Base-by-base conservation (phyloP, 1,139 yeast genomes). In the Blastobotrys petasosporus region DNA sequence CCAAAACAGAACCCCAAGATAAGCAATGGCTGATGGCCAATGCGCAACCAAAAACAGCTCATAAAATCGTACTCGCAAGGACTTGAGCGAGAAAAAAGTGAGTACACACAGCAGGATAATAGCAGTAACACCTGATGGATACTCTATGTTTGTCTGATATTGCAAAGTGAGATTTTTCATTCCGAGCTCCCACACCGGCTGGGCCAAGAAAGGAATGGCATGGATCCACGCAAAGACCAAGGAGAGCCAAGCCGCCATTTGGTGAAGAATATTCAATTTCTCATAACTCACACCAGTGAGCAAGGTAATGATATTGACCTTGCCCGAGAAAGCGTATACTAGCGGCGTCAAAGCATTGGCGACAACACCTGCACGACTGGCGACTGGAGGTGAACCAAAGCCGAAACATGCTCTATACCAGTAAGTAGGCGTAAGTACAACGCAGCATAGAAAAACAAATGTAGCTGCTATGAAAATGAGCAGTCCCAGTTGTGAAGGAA, bases 331-430 rank as follows among this genome's bases (percentile, higher is more conserved):
- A 16, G 77, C 62, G 40, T 79, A 69, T 30, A 80, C 60, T n/a
- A 80, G 57, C 0, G 85, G 85, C 54, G 76, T 63, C 53, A 77
- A 62, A 28, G 73, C 71, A 39, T 80, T 72, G 2, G 79, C 72
- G 35, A 82, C 59, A 30, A 80, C 70, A 29, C 86, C 84, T 0
- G 82, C 64, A 51, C 90, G 69, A 39, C 73, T 80, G 0, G 77
- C 79, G 49, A 71, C 60, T n/a, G 85, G 85, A n/a, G 85, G 82
- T 1, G 81, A 69, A 1, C 85, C 85, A 61, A 79, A 79, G 0
- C 77, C 78, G 4, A 62, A 44, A 58, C 85, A 80, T 0, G 67
- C 76, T 52, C 84, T 63, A 55, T 75, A 76, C 74, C 77, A 79
- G 46, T 70, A 69, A 48, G 74, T 79, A 3, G 84, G 85, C 23